Evolutionary conservation across 2,329 filamentous ascomycete genomes (phyloP), one percentile per base, ranked within the genome.

Genomic region (Fusarium nematophilum): DNA sequence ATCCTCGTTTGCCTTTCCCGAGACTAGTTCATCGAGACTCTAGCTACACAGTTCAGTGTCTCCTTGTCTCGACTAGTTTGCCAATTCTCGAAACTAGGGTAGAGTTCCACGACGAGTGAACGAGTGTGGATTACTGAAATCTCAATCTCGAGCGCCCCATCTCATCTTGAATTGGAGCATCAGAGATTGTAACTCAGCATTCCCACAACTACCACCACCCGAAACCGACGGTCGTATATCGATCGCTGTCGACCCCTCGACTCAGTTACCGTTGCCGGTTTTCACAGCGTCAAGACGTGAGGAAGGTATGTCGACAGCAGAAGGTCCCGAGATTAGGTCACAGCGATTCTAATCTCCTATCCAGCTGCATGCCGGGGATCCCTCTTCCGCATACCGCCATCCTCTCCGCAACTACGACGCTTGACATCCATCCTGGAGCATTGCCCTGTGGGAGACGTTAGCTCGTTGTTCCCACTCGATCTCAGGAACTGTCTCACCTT

Each of bases 361-460:
- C 57, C 59, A 76, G 75, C 67, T 76, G 71, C 74, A 75, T 76
- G 73, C 74, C 75, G 72, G 70, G 68, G 65, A 62, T 64, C 55
- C 38, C 57, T 59, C 61, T 59, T 55, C 67, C 67, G 72, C 74
- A 73, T 73, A 72, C 72, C 71, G 70, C 70, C 55, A 60, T 62
- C 59, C 64, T 72, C 75, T 76, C 75, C 72, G 75, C 76, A 72
- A 73, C 76, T 42, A 49, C 42, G 21, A 75, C 77, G 77, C 75
- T 78, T 75, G 72, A 72, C 66, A 73, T 39, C 70, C 67, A 70
- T 71, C 71, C 69, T 73, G 78, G 73, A 78, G 75, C 73, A 75
- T 76, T 77, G 73, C 71, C 74, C 72, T 71, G 81, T 83, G 81
- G 84, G 83, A 86, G 82, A 85, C 84, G 83, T 86, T 86, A 83